Percentiles rank a stretch among this genome's conserved stretches.
phyloP scores from a whole-genome alignment of 768 basidiomycete species.

The Lactarius hatsudake region DNA sequence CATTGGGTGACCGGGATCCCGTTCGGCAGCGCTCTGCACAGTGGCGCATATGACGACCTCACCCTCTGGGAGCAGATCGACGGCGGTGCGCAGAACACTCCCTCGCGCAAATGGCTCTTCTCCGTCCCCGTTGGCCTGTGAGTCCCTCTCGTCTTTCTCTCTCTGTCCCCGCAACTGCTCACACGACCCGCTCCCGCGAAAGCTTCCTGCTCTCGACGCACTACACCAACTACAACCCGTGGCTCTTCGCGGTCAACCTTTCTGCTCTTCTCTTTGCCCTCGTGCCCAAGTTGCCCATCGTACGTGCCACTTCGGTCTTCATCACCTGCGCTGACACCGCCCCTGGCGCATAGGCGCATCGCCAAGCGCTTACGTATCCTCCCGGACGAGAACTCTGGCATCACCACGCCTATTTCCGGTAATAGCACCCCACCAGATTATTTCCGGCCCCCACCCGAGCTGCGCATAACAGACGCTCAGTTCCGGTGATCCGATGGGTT shows the following conservation, averaged over 20 bases:
- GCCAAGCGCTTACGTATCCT: conserved; percentile 81
- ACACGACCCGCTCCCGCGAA: conserved; percentile 19
- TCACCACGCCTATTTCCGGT: conserved; percentile 65
- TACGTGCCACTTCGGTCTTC: conserved; percentile 36
- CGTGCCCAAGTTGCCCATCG: conserved; percentile 94
- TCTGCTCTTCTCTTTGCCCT: conserved; percentile 76
- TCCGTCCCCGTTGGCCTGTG: conserved; percentile 87
- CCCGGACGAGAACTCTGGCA: conserved; percentile 59
- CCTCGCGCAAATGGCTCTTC: conserved; percentile 96
- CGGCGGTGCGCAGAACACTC: conserved; percentile 97
- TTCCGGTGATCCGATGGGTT: conserved; percentile 34
- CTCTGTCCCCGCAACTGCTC: conserved; percentile 12
- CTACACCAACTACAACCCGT: conserved; percentile 95
- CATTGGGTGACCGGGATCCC: conserved; percentile 98
- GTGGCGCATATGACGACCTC: conserved; percentile 94
- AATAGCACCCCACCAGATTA: conserved; percentile 36
- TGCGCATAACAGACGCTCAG: conserved; percentile 46
- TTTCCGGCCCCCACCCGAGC: conserved; percentile 33
- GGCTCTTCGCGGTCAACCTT: conserved; percentile 89
- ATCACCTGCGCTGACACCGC: background rate
- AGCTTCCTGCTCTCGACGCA: conserved; percentile 98
- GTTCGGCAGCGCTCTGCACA: conserved; percentile 82
- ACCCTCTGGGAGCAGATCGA: conserved; percentile 99
- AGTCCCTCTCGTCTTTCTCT: conserved; percentile 34
- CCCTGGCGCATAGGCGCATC: conserved; percentile 57